Evolutionary conservation across 164 flowering plant species (phyloP), one percentile per base, ranked within the genome.

Genomic region (Aristolochia californica): DNA sequence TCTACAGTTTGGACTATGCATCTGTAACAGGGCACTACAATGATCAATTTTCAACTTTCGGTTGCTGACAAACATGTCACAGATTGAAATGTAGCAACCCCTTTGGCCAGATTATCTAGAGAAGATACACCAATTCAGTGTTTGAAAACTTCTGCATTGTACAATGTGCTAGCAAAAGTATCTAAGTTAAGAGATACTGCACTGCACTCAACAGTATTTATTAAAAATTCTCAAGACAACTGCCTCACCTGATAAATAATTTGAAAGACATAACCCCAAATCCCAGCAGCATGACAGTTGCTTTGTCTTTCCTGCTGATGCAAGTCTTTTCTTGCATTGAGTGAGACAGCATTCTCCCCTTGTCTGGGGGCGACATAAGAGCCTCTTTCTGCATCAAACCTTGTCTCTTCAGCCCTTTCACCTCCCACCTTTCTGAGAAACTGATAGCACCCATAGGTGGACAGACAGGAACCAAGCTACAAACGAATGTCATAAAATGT

Each of bases 381-480:
- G 56, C 88, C 85, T 65, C 51, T 74, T 58, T 87, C 95, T 53
- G 79, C 34, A 68, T 87, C 91, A 22, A 49, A 20, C 43, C 69
- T 69, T 11, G 64, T 63, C 58, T 62, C 66, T 30, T 53, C 74
- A 59, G 65, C 69, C 57, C 64, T 64, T 14, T 79, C 82, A 20
- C 80, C 83, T 20, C 59, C 66, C 54, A 69, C 72, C 62, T 72
- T 65, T 47, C 75, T 76, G 59, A 68, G 72, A 61, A 80, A 69
- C 28, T 68, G 74, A 67, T 74, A 80, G 59, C 95, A 91, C 64
- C 98, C 98, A 61, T 70, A 67, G 24, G 80, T 59, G 20, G 96
- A 88, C 48, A 91, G 75, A 60, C 83, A 50, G 5, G 84, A 76
- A 54, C 96, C 98, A 30, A 91, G 79, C 98, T 91, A 59, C 72